phyloP scores from a whole-genome alignment of 352 stramenopile species.

The Globisporangium spinosum region DNA sequence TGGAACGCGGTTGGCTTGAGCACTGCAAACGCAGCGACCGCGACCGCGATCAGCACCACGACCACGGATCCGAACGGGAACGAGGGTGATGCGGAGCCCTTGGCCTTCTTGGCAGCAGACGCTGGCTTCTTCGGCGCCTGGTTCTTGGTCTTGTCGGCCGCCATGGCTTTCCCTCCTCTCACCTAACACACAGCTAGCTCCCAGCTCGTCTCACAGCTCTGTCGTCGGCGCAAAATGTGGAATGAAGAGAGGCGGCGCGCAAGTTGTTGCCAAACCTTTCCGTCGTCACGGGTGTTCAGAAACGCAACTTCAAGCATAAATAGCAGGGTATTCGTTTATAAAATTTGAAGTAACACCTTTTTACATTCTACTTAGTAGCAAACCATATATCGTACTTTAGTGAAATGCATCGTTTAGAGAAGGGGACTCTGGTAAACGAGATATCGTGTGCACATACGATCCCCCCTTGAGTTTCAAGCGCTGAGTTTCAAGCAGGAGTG shows the following conservation, averaged over 20 bases:
- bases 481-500: neutral
- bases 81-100: constrained; percentile 6
- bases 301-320: neutral
- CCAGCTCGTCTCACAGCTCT: neutral
- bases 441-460: neutral
- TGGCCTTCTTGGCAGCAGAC: neutral
- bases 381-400: neutral
- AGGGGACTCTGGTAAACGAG: neutral
- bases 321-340: neutral
- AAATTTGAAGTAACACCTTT: neutral
- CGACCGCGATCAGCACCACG: constrained; percentile 18
- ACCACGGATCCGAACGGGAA: constrained; percentile 14
- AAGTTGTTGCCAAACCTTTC: neutral
- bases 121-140: neutral
- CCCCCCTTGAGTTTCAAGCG: neutral
- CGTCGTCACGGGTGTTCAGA: neutral
- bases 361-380: neutral
- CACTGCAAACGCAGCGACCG: constrained; percentile 15
- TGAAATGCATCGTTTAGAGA: neutral
- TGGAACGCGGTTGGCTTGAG: constrained; percentile 15
- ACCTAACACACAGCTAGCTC: neutral
- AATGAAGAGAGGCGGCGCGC: neutral
- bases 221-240: neutral
- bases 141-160: constrained; percentile 6
- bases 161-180: neutral